Evolutionary conservation across 2,329 filamentous ascomycete genomes (phyloP), one percentile per base, ranked within the genome.

Genomic region (Drechslera avenae): DNA sequence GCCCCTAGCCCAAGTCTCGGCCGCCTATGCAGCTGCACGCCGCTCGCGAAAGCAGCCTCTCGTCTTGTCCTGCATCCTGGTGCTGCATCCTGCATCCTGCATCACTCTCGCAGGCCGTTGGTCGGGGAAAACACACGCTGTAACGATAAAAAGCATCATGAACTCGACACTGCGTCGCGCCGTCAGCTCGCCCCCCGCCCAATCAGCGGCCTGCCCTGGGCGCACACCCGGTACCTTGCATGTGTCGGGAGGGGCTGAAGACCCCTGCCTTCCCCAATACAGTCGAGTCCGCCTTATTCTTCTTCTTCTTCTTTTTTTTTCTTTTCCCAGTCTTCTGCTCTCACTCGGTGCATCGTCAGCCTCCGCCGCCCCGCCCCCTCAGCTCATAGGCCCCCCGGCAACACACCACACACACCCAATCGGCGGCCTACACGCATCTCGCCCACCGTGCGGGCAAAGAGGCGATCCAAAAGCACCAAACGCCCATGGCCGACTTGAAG

Each of bases 401-500:
- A 26, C 7, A 42, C 23, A 13, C 12, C 21, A 31, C 2, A 31
- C 2, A 28, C 18, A n/a, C 37, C 44, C 43, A 46, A 50, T 50
- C 36, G 39, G 16, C 34, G 14, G 42, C 21, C 48, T 31, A 28
- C 12, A 14, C 10, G 23, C 30, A 12, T 28, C 23, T 28, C 17
- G 26, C 37, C 34, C 41, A 23, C 39, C 23, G 32, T 54, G 55
- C 57, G 59, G 51, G 59, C 57, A 44, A 18, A 45, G 57, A 44
- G 23, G 47, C 44, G 39, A 45, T 39, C 32, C 34, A 37, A 37
- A 48, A 49, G 47, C 32, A 50, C 50, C 49, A 55, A 56, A 57
- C 56, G 54, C 56, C 53, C 49, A 52, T 52, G 39, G 57, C 54
- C 17, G 50, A 50, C 52, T 39, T 58, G 54, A 61, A 53, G 54